These are phyloP conservation scores for Priceomyces carsonii DNA, from an alignment of 805 yeast species.

Conservation along the genomic window DNA sequence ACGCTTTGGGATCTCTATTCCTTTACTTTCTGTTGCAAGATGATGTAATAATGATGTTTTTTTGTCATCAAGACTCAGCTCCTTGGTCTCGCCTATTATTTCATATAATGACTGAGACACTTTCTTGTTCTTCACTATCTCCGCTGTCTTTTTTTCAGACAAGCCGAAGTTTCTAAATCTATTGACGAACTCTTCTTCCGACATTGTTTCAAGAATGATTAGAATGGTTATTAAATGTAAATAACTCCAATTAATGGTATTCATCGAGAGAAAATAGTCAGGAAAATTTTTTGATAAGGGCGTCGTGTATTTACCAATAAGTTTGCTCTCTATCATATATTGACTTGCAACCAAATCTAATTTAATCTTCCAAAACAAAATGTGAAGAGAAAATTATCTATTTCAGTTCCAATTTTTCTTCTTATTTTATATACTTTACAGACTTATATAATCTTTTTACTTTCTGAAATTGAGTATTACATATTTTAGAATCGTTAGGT, in stretches of 20 bases:
- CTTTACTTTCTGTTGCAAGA: conserved; percentile 72
- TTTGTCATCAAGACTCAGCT: conserved; percentile 52
- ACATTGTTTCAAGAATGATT: no score
- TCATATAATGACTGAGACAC: conserved; percentile 69
- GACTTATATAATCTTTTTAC: no score
- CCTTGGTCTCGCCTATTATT: conserved; percentile 48
- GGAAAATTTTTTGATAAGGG: conserved; percentile 6
- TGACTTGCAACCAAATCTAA: conserved; percentile 1
- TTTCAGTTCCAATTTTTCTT: no score
- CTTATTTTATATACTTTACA: no score
- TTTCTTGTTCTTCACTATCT: conserved; percentile 82
- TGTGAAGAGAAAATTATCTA: no score
- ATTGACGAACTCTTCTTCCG: conserved; percentile 30
- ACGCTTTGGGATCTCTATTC: conserved; percentile 51
- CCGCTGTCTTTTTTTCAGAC: conserved; percentile 72
- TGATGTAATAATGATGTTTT: conserved; percentile 69
- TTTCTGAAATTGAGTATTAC: no score
- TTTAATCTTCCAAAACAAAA: no score
- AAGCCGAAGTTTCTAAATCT: conserved; percentile 58
- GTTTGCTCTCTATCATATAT: neutral
- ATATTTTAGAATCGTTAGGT: no score
- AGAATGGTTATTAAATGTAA: no score
- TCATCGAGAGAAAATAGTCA: neutral
- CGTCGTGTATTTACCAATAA: conserved; percentile 3
- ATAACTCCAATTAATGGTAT: neutral